phyloP scores from a whole-genome alignment of 139 green algal species.

The Trebouxia sp. region DNA sequence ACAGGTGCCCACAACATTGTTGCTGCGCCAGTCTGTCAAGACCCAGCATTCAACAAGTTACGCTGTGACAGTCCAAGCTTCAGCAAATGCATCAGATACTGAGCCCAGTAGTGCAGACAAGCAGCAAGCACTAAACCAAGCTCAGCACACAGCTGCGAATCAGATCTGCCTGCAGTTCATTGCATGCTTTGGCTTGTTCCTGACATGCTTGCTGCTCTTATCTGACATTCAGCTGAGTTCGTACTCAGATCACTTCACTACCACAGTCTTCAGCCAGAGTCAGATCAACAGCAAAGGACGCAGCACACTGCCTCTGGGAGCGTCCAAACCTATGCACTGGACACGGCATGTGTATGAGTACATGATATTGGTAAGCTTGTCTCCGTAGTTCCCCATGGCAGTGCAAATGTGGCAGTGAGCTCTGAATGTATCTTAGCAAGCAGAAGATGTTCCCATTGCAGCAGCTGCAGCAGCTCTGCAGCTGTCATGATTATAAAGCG shows the following conservation, averaged over 20 bases:
- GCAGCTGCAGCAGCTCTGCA: no score
- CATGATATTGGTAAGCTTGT: not conserved
- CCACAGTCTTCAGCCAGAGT: not conserved
- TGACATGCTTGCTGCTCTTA: not conserved
- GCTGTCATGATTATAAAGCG: no score
- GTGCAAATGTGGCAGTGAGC: no score
- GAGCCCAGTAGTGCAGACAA: not conserved
- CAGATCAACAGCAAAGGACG: not conserved
- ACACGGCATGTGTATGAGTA: not conserved
- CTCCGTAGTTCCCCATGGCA: no score
- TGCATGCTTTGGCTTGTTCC: not conserved
- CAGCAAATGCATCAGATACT: not conserved
- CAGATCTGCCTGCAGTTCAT: no score
- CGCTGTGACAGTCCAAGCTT: not conserved
- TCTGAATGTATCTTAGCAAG: no score
- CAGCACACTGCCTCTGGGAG: not conserved
- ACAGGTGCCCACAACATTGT: not conserved
- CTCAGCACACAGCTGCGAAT: not conserved
- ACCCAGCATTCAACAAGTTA: not conserved
- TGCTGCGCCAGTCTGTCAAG: not conserved
- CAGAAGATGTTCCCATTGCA: no score
- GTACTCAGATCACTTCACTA: not conserved
- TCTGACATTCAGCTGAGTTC: constrained; percentile 2
- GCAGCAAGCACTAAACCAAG: not conserved
- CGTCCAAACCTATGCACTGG: not conserved